These are phyloP conservation scores for Cladobotryum mycophilum DNA, from an alignment of 2,329 filamentous ascomycete species.

Conservation along the genomic window DNA sequence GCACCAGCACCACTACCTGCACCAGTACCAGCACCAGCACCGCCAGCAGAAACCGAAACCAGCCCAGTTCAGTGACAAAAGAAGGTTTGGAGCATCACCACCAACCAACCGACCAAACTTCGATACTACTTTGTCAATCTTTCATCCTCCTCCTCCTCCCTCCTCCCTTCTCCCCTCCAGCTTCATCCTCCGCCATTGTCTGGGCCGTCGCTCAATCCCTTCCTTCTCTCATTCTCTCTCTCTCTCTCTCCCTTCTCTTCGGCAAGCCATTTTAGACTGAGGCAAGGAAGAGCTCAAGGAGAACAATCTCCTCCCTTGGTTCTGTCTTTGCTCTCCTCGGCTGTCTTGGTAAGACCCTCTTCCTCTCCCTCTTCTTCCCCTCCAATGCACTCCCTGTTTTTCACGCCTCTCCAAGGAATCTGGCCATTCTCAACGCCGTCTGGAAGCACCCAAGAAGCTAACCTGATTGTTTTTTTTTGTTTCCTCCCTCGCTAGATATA, in stretches of 20 bases:
- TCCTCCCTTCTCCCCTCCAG: background rate
- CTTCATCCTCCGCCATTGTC: background rate
- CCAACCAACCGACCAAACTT: no score
- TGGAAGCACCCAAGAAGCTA: constrained; percentile 1
- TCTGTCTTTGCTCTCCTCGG: constrained; percentile 6
- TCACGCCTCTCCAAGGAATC: background rate
- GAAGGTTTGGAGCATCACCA: no score
- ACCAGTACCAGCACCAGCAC: no score
- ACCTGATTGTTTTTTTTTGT: constrained; percentile 1
- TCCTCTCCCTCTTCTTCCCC: constrained; percentile 3
- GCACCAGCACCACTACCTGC: no score
- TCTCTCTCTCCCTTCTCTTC: background rate
- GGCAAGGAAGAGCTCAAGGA: constrained; percentile 6
- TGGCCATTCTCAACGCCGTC: background rate
- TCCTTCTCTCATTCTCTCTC: background rate
- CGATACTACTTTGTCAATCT: no score
- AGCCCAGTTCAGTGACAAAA: no score
- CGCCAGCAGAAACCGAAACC: no score
- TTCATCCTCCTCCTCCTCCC: background rate
- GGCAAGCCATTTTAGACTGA: background rate
- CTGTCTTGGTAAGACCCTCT: constrained; percentile 6
- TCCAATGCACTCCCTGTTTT: constrained; percentile 11
- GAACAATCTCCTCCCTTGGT: constrained; percentile 3
- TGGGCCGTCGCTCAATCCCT: background rate
- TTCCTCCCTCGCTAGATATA: constrained; percentile 4